Evolutionary conservation across 2,329 filamentous ascomycete species (phyloP).

Genomic region (Verruconis gallopava): DNA sequence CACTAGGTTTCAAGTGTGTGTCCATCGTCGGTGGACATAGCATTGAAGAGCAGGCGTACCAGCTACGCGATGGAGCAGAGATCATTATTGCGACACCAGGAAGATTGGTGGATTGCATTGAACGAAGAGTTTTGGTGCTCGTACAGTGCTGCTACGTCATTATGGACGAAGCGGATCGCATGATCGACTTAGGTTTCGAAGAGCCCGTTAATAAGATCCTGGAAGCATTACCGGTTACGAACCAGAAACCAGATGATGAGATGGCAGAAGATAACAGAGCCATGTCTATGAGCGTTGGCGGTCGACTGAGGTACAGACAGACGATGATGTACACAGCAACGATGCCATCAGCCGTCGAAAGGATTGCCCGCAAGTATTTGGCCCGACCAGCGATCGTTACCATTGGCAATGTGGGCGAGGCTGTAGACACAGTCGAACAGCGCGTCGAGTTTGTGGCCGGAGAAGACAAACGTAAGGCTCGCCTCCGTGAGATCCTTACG

Average conservation of each 20-base stretch:
- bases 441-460: slow-evolving; percentile 82
- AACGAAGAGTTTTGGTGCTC: slow-evolving; percentile 78
- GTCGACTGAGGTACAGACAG: slow-evolving; percentile 73
- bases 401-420: slow-evolving; percentile 88
- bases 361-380: slow-evolving; percentile 93
- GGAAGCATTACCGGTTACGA: slow-evolving; percentile 78
- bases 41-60: slow-evolving; percentile 85
- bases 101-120: slow-evolving; percentile 93
- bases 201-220: slow-evolving; percentile 96
- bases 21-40: slow-evolving; percentile 97
- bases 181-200: slow-evolving; percentile 98
- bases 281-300: slow-evolving; percentile 71
- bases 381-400: slow-evolving; percentile 86
- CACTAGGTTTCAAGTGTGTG: slow-evolving; percentile 85
- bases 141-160: slow-evolving; percentile 97
- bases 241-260: slow-evolving; percentile 91
- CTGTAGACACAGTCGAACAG: slow-evolving; percentile 95
- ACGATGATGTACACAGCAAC: slow-evolving; percentile 99
- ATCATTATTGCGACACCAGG: slow-evolving; percentile 98
- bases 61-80: slow-evolving; percentile 81
- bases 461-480: slow-evolving; percentile 94
- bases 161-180: slow-evolving; percentile 98
- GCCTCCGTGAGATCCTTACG: slow-evolving; percentile 76
- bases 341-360: slow-evolving; percentile 85
- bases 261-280: slow-evolving; percentile 72